phyloP scores from a whole-genome alignment of 768 basidiomycete genomes.

The Lentinula lateritia region DNA sequence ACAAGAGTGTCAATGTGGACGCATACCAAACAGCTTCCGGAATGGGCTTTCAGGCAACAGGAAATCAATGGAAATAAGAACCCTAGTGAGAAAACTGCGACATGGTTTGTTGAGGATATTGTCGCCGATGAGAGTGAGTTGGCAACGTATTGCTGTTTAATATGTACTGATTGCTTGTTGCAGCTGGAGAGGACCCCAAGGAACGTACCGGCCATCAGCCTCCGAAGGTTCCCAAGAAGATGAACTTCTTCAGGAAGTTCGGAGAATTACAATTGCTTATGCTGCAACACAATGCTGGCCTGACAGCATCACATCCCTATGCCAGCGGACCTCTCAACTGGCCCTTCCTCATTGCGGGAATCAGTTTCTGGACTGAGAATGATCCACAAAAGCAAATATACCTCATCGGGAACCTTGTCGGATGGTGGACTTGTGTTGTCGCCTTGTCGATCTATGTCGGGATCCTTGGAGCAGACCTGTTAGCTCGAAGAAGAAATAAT shows the following conservation, averaged over 20 bases:
- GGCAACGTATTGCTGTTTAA: neutral
- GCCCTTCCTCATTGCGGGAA: slow-evolving; percentile 95
- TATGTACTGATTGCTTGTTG: slow-evolving; percentile 8
- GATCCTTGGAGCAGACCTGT: slow-evolving; percentile 81
- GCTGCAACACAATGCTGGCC: slow-evolving; percentile 98
- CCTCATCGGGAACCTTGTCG: slow-evolving; percentile 88
- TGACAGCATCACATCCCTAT: slow-evolving; percentile 97
- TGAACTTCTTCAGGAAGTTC: slow-evolving; percentile 95
- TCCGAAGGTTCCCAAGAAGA: slow-evolving; percentile 65
- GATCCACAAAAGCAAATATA: slow-evolving; percentile 90
- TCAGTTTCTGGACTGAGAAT: slow-evolving; percentile 96
- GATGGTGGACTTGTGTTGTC: slow-evolving; percentile 92
- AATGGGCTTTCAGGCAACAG: slow-evolving; percentile 97
- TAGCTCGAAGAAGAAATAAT: slow-evolving; percentile 81
- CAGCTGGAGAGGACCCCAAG: slow-evolving; percentile 50
- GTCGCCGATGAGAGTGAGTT: slow-evolving; percentile 64
- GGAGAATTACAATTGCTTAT: slow-evolving; percentile 89
- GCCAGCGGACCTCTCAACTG: slow-evolving; percentile 95
- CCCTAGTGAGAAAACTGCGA: slow-evolving; percentile 69
- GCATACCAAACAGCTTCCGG: slow-evolving; percentile 76
- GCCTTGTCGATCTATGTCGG: slow-evolving; percentile 86
- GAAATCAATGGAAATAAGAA: slow-evolving; percentile 99
- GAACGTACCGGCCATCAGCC: slow-evolving; percentile 47
- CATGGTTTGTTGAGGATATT: slow-evolving; percentile 88
- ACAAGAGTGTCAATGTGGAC: slow-evolving; percentile 97